Conservation (phyloP, 306 rosid genomes). For the Cyclanthera cordifolia region DNA sequence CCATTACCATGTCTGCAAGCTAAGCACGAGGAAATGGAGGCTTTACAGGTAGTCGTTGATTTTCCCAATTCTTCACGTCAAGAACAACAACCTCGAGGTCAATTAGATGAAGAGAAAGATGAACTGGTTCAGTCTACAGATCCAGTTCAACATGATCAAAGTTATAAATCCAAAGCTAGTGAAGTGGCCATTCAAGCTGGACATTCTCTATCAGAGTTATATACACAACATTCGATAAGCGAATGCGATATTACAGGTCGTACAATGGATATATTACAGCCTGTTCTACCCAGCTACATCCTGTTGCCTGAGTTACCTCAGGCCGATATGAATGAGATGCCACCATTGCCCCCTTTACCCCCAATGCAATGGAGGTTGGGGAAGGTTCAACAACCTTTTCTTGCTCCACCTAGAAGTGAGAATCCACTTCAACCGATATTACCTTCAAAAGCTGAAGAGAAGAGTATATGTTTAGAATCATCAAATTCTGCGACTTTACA, state of each 20-base stretch:
- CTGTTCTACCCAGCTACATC: constrained; percentile 27
- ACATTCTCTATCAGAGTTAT: constrained; percentile 24
- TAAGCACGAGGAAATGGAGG: constrained; percentile 27
- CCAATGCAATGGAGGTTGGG: constrained; percentile 95
- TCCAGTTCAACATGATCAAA: constrained; percentile 23
- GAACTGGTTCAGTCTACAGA: constrained; percentile 19
- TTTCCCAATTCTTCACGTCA: constrained; percentile 22
- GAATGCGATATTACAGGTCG: constrained; percentile 22
- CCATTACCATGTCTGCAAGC: constrained; percentile 23
- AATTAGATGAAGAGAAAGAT: constrained; percentile 13
- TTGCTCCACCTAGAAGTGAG: constrained; percentile 21
- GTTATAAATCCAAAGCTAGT: constrained; percentile 18
- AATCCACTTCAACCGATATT: constrained; percentile 24
- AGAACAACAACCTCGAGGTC: constrained; percentile 24
- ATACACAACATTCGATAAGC: constrained; percentile 21
- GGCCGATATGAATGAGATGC: constrained; percentile 43
- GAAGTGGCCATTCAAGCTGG: constrained; percentile 24
- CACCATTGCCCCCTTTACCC: constrained; percentile 96
- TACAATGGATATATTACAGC: constrained; percentile 24
- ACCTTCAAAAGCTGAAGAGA: constrained; percentile 25
- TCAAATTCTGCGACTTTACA: constrained; percentile 20
- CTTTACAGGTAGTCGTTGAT: constrained; percentile 21
- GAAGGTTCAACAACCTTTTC: constrained; percentile 38
- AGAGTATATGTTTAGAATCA: constrained; percentile 24
- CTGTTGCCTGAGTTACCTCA: constrained; percentile 29